Base-by-base conservation (phyloP, 139 green algal genomes). In the Zygnema cylindricum region DNA sequence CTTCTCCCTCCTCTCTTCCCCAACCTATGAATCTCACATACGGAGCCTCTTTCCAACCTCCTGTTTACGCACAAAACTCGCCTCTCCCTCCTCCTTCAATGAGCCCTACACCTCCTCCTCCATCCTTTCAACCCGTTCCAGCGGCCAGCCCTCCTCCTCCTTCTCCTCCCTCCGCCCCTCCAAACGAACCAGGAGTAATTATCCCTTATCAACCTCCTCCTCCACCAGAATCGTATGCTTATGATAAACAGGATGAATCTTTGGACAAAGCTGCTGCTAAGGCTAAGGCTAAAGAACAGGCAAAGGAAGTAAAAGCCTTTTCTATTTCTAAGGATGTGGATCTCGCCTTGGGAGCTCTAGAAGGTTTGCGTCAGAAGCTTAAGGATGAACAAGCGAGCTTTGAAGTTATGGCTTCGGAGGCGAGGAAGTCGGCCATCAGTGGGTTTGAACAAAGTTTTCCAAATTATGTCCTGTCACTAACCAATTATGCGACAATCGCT, bases 211-310 rank as follows among this genome's bases (percentile, higher is more conserved):
- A 85, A 41, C 36, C 63, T 35, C 39, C 38, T 55, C 33, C 63
- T 35, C 69, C 49, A 36, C 39, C 69, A 36, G 23, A 73, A 41
- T 41, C 49, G 7, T 16, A 7, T 16, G 7, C 49, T 25, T 25
- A 7, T 25, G 49, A 85, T 39, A 55, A 41, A 57, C 25, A 55
- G 3, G 49, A 76, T 0, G 78, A 57, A 57, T 22, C 22, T 38
- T 57, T 57, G 41, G 38, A 55, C 43, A 57, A 55, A n/a, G 38
- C 78, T 30, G 78, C 39, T 2, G 38, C 36, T 69, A 57, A 85
- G 40, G 69, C 78, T 76, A 22, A n/a, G 36, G 39, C 36, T 30
- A 57, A 85, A 41, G 49, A 85, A 41, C 78, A 85, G 78, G 78
- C 78, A 25, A 57, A 85, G 78, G 49, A 85, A 36, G 78, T 49